A percentile compares a stretch with the other conserved stretches of the same genome.
These are phyloP conservation scores for Colletotrichum euphorbiae DNA, from an alignment of 2,329 filamentous ascomycete species.

Conservation along the genomic window DNA sequence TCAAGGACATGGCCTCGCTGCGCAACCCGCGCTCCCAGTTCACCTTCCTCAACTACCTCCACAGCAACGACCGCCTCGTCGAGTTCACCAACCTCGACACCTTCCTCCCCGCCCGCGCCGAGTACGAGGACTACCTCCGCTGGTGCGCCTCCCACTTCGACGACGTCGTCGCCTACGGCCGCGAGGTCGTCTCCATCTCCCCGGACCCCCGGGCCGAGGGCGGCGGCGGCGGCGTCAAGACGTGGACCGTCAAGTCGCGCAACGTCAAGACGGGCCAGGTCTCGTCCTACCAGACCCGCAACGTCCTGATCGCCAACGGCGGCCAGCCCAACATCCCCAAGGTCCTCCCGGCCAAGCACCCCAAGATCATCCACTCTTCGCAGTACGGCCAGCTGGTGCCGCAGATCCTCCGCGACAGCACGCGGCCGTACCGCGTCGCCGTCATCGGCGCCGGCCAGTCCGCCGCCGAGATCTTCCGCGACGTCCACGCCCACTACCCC, in stretches of 20 bases:
- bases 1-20: slow-evolving; percentile 94
- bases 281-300: slow-evolving; percentile 67
- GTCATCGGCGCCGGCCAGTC: slow-evolving; percentile 92
- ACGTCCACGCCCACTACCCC: slow-evolving; percentile 84
- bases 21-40: slow-evolving; percentile 90
- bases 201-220: slow-evolving; percentile 53
- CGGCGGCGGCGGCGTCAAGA: slow-evolving; percentile 61
- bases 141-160: slow-evolving; percentile 91
- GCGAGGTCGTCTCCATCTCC: slow-evolving; percentile 79
- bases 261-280: slow-evolving; percentile 68
- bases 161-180: slow-evolving; percentile 77
- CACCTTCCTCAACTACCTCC: slow-evolving; percentile 95
- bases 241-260: slow-evolving; percentile 75
- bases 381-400: slow-evolving; percentile 78
- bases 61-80: slow-evolving; percentile 82
- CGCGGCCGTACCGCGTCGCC: slow-evolving; percentile 77
- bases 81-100: slow-evolving; percentile 92
- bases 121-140: slow-evolving; percentile 95
- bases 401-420: slow-evolving; percentile 66
- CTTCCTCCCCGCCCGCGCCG: slow-evolving; percentile 85
- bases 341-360: slow-evolving; percentile 75
- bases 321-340: slow-evolving; percentile 77
- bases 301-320: slow-evolving; percentile 72
- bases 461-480: slow-evolving; percentile 94
- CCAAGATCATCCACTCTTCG: slow-evolving; percentile 87